A percentile compares a stretch with the other conserved stretches of the same genome.
These are phyloP conservation scores for Brassica hybrid DNA, from an alignment of 441 rosid species.

Conservation along the genomic window DNA sequence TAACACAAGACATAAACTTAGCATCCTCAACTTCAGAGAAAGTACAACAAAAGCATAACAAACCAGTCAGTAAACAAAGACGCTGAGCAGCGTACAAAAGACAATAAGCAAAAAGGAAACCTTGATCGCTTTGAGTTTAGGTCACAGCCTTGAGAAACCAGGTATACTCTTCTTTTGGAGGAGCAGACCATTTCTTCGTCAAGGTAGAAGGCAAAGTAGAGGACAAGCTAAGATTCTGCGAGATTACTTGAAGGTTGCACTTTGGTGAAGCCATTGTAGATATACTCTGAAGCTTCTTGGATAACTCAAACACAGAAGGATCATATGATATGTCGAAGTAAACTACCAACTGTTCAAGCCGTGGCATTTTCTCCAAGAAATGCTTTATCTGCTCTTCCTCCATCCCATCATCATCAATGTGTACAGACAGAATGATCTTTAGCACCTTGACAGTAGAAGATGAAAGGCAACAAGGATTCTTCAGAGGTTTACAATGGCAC, in stretches of 20 bases:
- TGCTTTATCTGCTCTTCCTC: constrained; percentile 18
- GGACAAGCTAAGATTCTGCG: too few relatives aligned
- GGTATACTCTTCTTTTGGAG: background rate
- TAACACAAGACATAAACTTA: background rate
- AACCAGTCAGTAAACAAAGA: background rate
- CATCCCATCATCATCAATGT: background rate
- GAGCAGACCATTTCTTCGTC: constrained; percentile 14
- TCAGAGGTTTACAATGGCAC: constrained; percentile 12
- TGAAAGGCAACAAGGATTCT: constrained; percentile 27
- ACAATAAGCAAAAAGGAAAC: constrained; percentile 11
- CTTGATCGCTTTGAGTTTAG: constrained; percentile 1
- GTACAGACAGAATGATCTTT: background rate
- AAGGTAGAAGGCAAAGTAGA: constrained; percentile 12
- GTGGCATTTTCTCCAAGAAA: constrained; percentile 28
- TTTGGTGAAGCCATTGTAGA: too few relatives aligned
- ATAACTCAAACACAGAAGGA: constrained; percentile 16
- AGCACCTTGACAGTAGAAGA: constrained; percentile 23
- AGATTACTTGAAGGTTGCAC: too few relatives aligned
- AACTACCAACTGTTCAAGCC: constrained; percentile 24
- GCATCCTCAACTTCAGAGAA: background rate
- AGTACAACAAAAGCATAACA: background rate
- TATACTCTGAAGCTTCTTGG: constrained; percentile 30
- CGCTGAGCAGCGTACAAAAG: constrained; percentile 1
- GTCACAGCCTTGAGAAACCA: constrained; percentile 15
- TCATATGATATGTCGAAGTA: constrained; percentile 16